A percentile compares a stretch with the other conserved stretches of the same genome.
These are phyloP conservation scores for Colletotrichum euphorbiae DNA, from an alignment of 2,329 filamentous ascomycete genomes.

Conservation along the genomic window DNA sequence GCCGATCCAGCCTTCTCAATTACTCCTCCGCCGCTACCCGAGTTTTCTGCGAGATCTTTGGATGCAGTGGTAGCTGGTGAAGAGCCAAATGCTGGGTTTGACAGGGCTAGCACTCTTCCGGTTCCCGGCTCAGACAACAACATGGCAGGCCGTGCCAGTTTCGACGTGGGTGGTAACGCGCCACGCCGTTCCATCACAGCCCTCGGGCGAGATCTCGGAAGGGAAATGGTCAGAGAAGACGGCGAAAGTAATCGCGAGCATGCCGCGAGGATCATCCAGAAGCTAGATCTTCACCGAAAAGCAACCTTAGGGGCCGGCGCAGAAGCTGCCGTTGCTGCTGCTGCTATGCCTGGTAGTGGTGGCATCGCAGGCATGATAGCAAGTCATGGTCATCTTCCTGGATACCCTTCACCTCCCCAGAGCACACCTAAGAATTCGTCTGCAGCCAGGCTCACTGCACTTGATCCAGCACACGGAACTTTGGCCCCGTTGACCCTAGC, in stretches of 20 bases:
- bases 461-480: conserved; percentile 57
- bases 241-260: conserved; percentile 83
- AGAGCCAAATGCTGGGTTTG: conserved; percentile 53
- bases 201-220: conserved; percentile 57
- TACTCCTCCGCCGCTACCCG: conserved; percentile 85
- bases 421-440: conserved; percentile 29
- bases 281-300: conserved; percentile 89
- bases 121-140: conserved; percentile 71
- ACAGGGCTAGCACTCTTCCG: conserved; percentile 74
- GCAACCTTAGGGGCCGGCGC: conserved; percentile 66
- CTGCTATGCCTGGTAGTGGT: conserved; percentile 58
- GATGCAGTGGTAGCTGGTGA: conserved; percentile 74
- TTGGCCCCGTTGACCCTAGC: conserved; percentile 86
- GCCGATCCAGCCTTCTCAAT: conserved; percentile 89
- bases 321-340: conserved; percentile 52
- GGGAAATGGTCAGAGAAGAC: conserved; percentile 69
- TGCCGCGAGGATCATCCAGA: conserved; percentile 90
- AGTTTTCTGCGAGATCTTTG: conserved; percentile 85
- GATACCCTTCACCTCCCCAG: conserved; percentile 52
- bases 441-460: conserved; percentile 44
- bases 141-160: conserved; percentile 72
- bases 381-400: conserved; percentile 82
- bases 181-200: conserved; percentile 69
- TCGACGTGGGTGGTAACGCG: conserved; percentile 69
- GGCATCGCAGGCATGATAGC: conserved; percentile 89